A percentile compares a stretch with the other conserved stretches of the same genome.
phyloP scores from a whole-genome alignment of 345 rosid species.

The Bruguiera parviflora region DNA sequence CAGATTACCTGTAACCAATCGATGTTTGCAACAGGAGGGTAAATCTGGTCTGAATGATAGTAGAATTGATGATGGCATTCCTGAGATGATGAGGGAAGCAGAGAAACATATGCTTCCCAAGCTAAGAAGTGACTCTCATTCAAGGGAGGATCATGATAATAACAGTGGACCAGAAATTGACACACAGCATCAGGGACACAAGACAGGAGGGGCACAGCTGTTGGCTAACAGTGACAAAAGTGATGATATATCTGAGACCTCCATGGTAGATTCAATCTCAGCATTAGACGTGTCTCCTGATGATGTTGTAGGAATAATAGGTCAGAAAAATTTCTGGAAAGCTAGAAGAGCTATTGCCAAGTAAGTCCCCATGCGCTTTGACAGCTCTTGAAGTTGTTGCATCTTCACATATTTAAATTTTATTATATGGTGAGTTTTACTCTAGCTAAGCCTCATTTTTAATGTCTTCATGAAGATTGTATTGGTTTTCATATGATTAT shows the following conservation, averaged over 20 bases:
- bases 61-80: conserved; percentile 17
- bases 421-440: neutral
- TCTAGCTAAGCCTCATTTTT: too few species aligned
- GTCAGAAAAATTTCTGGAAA: conserved; percentile 90
- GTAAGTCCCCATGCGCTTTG: conserved; percentile 45
- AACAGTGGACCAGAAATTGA: conserved; percentile 35
- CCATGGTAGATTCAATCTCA: conserved; percentile 63
- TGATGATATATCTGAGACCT: conserved; percentile 54
- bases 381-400: neutral
- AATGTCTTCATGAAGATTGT: too few species aligned
- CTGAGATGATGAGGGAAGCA: conserved; percentile 20
- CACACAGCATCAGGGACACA: conserved; percentile 27
- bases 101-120: conserved; percentile 30
- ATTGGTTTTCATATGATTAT: too few species aligned
- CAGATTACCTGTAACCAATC: conserved; percentile 29
- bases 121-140: conserved; percentile 23
- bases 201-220: conserved; percentile 25
- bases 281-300: conserved; percentile 65
- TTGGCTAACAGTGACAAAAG: conserved; percentile 46
- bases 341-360: conserved; percentile 82
- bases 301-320: conserved; percentile 81
- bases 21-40: conserved; percentile 32
- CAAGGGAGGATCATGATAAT: conserved; percentile 31
- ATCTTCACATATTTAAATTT: neutral
- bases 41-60: conserved; percentile 22